phyloP scores from a whole-genome alignment of 805 yeast species.

The Pichia ethanolica region DNA sequence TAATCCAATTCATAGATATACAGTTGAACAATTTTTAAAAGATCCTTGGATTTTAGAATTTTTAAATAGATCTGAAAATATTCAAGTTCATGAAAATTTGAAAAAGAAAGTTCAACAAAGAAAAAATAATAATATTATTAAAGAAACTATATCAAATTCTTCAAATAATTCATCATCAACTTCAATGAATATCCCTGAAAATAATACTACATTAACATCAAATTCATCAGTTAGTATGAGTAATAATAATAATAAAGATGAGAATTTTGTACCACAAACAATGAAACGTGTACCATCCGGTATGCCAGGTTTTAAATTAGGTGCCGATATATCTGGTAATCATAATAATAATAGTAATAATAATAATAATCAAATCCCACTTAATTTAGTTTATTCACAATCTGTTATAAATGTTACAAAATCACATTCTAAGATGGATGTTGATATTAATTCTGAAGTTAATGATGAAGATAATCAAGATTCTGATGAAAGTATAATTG shows the following conservation, averaged over 20 bases:
- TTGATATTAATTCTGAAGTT: not conserved
- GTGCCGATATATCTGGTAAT: not conserved
- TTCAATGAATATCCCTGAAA: not conserved
- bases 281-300: slow-evolving; percentile 1
- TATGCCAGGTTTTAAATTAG: slow-evolving; percentile 2
- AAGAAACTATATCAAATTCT: not conserved
- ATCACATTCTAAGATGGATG: not conserved
- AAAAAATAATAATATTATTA: not conserved
- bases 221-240: not conserved
- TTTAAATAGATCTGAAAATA: slow-evolving; percentile 22
- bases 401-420: not conserved
- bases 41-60: slow-evolving; percentile 66
- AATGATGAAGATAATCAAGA: not conserved
- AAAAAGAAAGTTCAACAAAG: slow-evolving; percentile 8
- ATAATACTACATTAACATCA: not conserved
- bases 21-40: slow-evolving; percentile 60
- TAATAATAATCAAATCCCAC: not conserved
- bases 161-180: not conserved
- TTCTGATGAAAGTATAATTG: not conserved
- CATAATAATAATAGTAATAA: too few relatives aligned
- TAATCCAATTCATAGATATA: slow-evolving; percentile 59
- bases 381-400: slow-evolving; percentile 5
- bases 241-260: too few relatives aligned
- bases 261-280: too few relatives aligned
- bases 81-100: slow-evolving; percentile 16